phyloP scores from a whole-genome alignment of 2,329 filamentous ascomycete genomes.

The Fusarium pininemorale region DNA sequence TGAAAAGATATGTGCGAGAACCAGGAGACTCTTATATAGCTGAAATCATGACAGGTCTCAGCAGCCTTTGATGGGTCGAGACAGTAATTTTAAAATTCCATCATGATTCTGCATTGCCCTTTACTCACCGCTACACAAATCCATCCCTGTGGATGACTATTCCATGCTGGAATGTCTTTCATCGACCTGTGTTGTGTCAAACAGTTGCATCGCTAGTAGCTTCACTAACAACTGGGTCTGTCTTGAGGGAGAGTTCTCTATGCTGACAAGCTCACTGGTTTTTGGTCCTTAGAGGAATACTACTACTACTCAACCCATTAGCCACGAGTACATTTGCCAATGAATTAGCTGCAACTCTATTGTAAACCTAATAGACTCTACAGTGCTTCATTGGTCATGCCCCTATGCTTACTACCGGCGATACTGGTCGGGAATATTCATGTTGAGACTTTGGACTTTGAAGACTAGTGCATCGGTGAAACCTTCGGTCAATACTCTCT shows the following conservation, averaged over 20 bases:
- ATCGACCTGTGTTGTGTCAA: not conserved
- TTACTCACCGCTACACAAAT: not conserved
- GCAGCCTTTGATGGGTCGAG: not conserved
- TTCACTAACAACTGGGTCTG: not conserved
- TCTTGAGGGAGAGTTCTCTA: not conserved
- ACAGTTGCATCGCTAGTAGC: not conserved
- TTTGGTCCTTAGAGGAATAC: not conserved
- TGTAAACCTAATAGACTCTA: not conserved
- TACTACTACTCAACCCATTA: not conserved
- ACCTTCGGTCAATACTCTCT: not conserved
- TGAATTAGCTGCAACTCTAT: not conserved
- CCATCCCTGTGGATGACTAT: not conserved
- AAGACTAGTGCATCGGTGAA: not conserved
- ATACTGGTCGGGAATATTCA: not conserved
- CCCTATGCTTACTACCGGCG: not conserved
- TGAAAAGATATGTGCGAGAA: not conserved
- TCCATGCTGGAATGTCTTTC: not conserved
- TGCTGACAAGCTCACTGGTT: accelerated
- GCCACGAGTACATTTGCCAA: not conserved
- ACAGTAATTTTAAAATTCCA: not conserved
- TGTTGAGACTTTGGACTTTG: not conserved
- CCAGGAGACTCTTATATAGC: not conserved
- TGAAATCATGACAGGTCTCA: not conserved
- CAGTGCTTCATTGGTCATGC: not conserved
- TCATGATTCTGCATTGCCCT: not conserved